Conservation (phyloP, 805 yeast species). For the Lipomyces yamanashiensis region DNA sequence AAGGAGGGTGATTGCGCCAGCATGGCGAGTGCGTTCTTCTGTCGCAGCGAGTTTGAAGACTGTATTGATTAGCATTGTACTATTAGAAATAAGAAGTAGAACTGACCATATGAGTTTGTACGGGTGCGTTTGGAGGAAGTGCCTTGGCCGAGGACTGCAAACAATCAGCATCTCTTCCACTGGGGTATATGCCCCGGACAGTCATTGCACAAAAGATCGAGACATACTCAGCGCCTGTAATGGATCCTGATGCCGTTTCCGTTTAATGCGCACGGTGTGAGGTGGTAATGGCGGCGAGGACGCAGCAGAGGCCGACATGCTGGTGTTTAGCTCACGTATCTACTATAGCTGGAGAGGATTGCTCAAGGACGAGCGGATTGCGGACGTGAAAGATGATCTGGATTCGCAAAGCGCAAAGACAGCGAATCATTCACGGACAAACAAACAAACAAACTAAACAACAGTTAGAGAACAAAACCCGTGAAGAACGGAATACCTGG, state of each 20-base stretch:
- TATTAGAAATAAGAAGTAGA: neutral
- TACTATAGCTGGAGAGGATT: neutral
- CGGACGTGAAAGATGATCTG: neutral
- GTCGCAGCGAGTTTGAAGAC: constrained; percentile 32
- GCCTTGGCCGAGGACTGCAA: constrained; percentile 27
- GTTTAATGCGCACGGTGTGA: constrained; percentile 76
- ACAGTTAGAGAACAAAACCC: neutral
- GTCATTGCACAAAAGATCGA: neutral
- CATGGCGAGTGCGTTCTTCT: constrained; percentile 25
- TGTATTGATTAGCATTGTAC: neutral
- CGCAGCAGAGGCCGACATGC: constrained; percentile 17
- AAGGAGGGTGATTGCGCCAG: constrained; percentile 31
- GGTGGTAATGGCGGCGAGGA: constrained; percentile 49
- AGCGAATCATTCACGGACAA: too few species aligned
- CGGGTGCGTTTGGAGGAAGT: constrained; percentile 29
- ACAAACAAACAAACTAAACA: neutral
- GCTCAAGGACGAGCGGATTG: neutral
- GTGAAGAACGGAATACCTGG: too few species aligned
- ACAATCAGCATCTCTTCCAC: constrained; percentile 5
- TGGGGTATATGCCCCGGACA: neutral
- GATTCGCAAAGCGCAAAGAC: too few species aligned
- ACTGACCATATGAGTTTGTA: constrained; percentile 30
- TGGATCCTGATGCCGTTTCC: constrained; percentile 87
- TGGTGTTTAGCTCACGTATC: too few species aligned
- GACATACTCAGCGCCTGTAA: constrained; percentile 65